Base-by-base conservation (phyloP, 2,329 filamentous ascomycete species). In the Cercospora sp. region DNA sequence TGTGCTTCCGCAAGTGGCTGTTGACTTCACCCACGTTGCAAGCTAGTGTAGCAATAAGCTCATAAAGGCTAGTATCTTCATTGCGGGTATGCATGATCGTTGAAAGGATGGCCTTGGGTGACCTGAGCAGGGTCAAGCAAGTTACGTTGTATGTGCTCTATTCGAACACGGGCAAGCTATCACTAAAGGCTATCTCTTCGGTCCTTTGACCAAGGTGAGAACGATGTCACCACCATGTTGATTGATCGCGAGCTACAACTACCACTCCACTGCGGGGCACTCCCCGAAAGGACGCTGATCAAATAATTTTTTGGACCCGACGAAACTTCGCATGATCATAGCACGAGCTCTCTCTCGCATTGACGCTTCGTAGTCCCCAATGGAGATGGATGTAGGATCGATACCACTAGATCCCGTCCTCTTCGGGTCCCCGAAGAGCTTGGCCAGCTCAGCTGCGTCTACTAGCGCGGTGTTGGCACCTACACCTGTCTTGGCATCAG, bases 381-480 rank as follows among this genome's bases (percentile, higher is more conserved):
- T 24, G 8, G 45, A 49, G n/a, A 24, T 10, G 18, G 45, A 12
- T 12, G 45, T 49, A 24, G 45, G 45, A 49, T 49, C 45, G n/a
- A 49, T 43, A 9, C 37, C 16, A 43, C 37, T 16, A n/a, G 16
- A 7, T n/a, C 37, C 37, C 37, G 37, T 43, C 5, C 13, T n/a
- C 13, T 8, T 49, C 45, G 45, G 45, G 45, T 13, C 45, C 10
- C 45, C 45, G 45, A 49, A 49, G 45, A 49, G 45, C 45, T 49
- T 49, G 6, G 13, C 45, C 21, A 49, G 45, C 45, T 49, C 45
- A 18, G 77, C 79, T 8, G 80, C 79, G 60, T 82, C 81, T 62
- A 77, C 74, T 13, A 83, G 75, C 21, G 82, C 82, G 1, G 82
- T 83, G 62, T 83, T 83, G 1, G 82, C 82, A 16, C 82, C 82